A percentile compares a stretch with the other conserved stretches of the same genome.
Evolutionary conservation across 2,329 filamentous ascomycete species (phyloP).

Genomic region (Penicillium digitatum): DNA sequence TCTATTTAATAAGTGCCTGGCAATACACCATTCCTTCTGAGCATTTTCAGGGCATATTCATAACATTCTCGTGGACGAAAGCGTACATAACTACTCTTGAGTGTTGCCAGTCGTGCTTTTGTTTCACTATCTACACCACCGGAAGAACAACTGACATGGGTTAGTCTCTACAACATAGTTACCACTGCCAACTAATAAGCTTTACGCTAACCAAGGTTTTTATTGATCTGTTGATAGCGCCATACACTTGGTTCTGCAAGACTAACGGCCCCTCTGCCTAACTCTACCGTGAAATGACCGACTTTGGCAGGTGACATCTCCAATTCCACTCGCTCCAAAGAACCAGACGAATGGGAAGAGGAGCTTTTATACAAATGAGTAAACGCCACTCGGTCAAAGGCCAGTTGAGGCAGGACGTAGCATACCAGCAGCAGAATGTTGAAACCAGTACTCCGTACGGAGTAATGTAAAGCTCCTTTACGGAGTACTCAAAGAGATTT

Average conservation of each 20-base stretch:
- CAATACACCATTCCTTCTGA: background rate
- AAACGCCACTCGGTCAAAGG: background rate
- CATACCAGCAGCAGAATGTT: background rate
- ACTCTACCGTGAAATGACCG: background rate
- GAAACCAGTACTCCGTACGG: too few species aligned
- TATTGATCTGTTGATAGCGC: background rate
- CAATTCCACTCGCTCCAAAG: background rate
- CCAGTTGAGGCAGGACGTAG: background rate
- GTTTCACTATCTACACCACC: background rate
- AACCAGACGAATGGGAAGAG: background rate
- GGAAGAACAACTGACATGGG: background rate
- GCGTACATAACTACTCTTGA: too few species aligned
- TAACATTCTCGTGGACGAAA: background rate
- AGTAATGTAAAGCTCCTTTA: background rate
- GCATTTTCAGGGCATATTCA: background rate
- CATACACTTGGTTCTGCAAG: background rate
- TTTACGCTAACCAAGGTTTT: background rate
- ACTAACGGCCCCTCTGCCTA: background rate
- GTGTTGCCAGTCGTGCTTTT: background rate
- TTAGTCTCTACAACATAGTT: background rate
- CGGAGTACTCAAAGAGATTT: background rate
- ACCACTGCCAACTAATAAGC: background rate
- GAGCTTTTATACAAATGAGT: background rate
- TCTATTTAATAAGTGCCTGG: background rate
- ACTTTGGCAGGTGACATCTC: background rate